Conservation (phyloP, 2,329 filamentous ascomycete genomes). For the Aspergillus caelatus region DNA sequence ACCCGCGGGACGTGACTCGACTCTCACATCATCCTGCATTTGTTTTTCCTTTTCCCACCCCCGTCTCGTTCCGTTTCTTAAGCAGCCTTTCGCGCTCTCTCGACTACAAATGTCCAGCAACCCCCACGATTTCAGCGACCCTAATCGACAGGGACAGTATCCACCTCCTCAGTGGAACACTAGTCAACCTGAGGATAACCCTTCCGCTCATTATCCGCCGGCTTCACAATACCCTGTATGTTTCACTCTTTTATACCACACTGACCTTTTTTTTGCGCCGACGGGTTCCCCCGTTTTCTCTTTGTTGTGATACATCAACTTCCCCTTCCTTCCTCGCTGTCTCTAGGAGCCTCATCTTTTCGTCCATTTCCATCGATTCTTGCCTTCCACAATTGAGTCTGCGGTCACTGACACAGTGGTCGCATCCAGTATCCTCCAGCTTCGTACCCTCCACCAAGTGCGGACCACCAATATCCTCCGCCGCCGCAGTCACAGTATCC, state of each 20-base stretch:
- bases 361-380: constrained; percentile 9
- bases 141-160: constrained; percentile 50
- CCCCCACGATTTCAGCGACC: constrained; percentile 44
- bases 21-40: constrained; percentile 35
- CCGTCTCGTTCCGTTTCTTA: constrained; percentile 25
- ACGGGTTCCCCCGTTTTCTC: not conserved
- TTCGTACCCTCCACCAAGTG: constrained; percentile 35
- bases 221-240: constrained; percentile 42
- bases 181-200: constrained; percentile 43
- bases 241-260: constrained; percentile 14
- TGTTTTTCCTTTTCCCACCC: constrained; percentile 25
- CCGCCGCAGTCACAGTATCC: constrained; percentile 41
- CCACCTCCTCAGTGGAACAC: constrained; percentile 46
- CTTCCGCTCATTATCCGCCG: constrained; percentile 37
- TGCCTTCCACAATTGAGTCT: not conserved
- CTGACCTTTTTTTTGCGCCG: not conserved
- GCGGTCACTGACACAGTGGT: constrained; percentile 6
- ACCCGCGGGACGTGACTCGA: constrained; percentile 26
- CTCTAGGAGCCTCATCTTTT: constrained; percentile 1
- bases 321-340: constrained; percentile 8
- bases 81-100: constrained; percentile 26
- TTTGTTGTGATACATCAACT: constrained; percentile 17
- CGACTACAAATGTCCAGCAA: constrained; percentile 46
- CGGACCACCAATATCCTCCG: constrained; percentile 36
- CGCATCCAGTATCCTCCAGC: constrained; percentile 34